Evolutionary conservation across 192 early-diverging fungal species (phyloP).

Genomic region (Funneliformis mosseae): DNA sequence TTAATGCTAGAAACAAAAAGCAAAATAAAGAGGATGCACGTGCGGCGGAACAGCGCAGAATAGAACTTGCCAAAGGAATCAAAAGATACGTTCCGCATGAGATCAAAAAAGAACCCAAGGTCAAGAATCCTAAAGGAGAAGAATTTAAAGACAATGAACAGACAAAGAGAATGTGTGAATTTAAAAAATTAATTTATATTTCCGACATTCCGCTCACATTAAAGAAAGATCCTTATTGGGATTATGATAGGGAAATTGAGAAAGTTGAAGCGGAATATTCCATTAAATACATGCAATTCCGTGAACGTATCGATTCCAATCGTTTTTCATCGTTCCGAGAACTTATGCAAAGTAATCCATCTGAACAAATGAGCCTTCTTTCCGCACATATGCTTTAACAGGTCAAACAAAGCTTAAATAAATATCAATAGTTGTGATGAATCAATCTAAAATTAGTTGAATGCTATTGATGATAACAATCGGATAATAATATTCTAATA

Average conservation of each 20-base stretch:
- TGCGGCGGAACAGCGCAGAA: constrained; percentile 40
- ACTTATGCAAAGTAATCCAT: not conserved
- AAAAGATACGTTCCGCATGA: not conserved
- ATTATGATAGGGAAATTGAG: not conserved
- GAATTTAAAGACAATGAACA: not conserved
- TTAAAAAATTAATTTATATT: not conserved
- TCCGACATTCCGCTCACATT: not conserved
- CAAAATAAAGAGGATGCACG: constrained; percentile 51
- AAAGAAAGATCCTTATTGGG: not conserved
- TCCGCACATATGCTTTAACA: not conserved
- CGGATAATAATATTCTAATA: no score
- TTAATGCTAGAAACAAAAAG: constrained; percentile 59
- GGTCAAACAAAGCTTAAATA: no score
- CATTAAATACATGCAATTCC: not conserved
- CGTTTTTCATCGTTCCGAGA: not conserved
- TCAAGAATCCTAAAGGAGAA: not conserved
- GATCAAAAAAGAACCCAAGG: not conserved
- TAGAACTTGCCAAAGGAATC: not conserved
- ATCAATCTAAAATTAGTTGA: no score
- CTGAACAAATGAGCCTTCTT: not conserved
- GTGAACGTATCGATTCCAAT: not conserved
- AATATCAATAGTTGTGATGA: no score
- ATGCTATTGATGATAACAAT: no score
- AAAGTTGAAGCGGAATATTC: not conserved
- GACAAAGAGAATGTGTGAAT: not conserved